phyloP scores from a whole-genome alignment of 2,329 filamentous ascomycete genomes.

The Aspergillus sp. region DNA sequence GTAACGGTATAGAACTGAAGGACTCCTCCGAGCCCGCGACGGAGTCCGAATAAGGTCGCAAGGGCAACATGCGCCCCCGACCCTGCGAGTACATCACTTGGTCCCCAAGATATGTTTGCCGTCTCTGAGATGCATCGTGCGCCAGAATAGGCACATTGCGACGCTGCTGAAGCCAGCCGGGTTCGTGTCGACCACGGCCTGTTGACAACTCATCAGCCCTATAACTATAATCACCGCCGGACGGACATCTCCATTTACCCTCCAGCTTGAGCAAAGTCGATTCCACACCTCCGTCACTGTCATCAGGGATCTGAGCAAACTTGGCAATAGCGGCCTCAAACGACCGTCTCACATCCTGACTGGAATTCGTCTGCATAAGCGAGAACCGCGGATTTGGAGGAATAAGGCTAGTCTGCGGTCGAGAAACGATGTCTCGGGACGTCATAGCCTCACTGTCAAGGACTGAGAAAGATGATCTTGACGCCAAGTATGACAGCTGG shows the following conservation, averaged over 20 bases:
- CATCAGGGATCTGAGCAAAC: slow-evolving; percentile 80
- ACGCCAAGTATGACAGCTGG: slow-evolving; percentile 38
- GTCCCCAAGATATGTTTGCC: slow-evolving; percentile 16
- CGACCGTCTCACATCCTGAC: slow-evolving; percentile 54
- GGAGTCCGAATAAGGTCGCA: slow-evolving; percentile 33
- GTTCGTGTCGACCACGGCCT: too few relatives aligned
- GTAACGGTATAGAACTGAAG: slow-evolving; percentile 66
- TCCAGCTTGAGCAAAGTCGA: slow-evolving; percentile 89
- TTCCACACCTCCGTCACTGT: slow-evolving; percentile 82
- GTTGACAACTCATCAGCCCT: too few relatives aligned
- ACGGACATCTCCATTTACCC: slow-evolving; percentile 54
- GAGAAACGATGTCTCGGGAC: slow-evolving; percentile 10
- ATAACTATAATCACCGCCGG: slow-evolving; percentile 2
- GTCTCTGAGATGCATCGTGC: slow-evolving; percentile 7
- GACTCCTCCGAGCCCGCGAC: slow-evolving; percentile 60
- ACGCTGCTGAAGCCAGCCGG: too few relatives aligned
- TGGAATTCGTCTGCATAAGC: slow-evolving; percentile 45
- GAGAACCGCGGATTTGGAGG: slow-evolving; percentile 32
- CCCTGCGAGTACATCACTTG: slow-evolving; percentile 19
- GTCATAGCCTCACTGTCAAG: slow-evolving; percentile 12
- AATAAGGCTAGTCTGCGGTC: slow-evolving; percentile 20
- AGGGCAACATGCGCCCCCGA: slow-evolving; percentile 20
- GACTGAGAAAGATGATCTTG: slow-evolving; percentile 27
- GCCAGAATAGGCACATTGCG: background rate
- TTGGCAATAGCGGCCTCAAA: slow-evolving; percentile 85